Evolutionary conservation across 805 yeast species (phyloP), one percentile per base, ranked within the genome.

Genomic region (Yamadazyma insecticola): DNA sequence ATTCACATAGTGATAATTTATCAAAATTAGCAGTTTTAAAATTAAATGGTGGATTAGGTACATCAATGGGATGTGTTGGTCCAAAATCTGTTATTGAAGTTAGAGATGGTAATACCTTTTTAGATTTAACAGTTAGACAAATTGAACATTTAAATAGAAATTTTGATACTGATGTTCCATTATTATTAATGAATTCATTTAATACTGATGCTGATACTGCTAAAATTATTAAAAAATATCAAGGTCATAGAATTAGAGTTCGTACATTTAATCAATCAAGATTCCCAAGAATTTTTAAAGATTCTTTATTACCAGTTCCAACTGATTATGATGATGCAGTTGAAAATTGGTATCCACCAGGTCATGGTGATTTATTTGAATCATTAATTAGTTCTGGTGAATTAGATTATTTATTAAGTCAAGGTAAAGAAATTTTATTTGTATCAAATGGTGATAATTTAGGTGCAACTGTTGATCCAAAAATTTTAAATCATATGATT

Each of bases 21-120:
- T 63, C 78, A 47, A 89, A 89, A 61, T 74, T 92, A 57, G 97
- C 97, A 6, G 98, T 92, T 24, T 73, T 92, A 61, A 92, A 92
- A 68, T 75, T 92, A 58, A 92, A 92, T 57, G 98, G 98, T 71
- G 98, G 98, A 25, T 73, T 92, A 48, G 98, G 98, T 55, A 92
- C 98, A 13, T 90, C 97, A 7, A 92, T 92, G 98, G 98, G 98
- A 36, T 92, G 98, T 69, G 97, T 92, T 41, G 98, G 98, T 37
- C 98, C 98, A 43, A 89, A 89, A 64, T 85, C 96, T 16, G 95
- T 92, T 45, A 92, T 92, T 56, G 98, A 92, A 69, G 98, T 92
- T 29, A 84, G 98, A 63, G 98, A 92, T 50, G 97, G 97, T 40
- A 94, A 92, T 74, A 84, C 97, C 24, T 92, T 92, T 61, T 73